Conservation (phyloP, 2,329 filamentous ascomycete genomes). For the Microdochium paspali region DNA sequence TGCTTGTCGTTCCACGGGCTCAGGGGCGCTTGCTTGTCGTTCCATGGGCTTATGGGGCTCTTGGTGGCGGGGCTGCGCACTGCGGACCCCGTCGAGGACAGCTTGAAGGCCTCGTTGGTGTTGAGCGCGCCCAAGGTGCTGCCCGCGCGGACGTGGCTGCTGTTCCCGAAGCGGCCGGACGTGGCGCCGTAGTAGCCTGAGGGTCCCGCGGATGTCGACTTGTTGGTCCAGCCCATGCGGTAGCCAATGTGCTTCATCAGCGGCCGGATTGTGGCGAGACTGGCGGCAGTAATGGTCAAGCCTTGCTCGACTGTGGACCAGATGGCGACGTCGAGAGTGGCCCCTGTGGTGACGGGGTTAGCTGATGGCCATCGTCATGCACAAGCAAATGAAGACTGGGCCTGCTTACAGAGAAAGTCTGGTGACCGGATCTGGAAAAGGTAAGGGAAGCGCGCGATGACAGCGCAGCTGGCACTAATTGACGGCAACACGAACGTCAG, state of each 20-base stretch:
- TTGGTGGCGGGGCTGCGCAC: background rate
- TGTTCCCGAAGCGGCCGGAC: background rate
- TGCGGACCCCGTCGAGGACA: background rate
- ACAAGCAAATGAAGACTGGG: background rate
- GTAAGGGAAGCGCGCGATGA: constrained; percentile 2
- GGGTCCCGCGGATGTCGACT: background rate
- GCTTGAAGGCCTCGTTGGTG: background rate
- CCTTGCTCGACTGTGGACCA: constrained; percentile 2
- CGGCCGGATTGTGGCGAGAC: constrained; percentile 1
- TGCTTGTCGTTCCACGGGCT: too few species aligned
- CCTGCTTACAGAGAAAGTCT: constrained; percentile 2
- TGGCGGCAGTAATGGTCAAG: constrained; percentile 1
- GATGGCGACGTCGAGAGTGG: constrained; percentile 1
- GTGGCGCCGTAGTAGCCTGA: background rate
- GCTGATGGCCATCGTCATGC: background rate
- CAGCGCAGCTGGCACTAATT: constrained; percentile 1
- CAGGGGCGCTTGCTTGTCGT: background rate
- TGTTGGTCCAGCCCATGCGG: background rate
- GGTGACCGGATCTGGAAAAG: background rate
- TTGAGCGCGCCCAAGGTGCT: background rate
- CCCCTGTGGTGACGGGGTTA: background rate
- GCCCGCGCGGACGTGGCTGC: background rate
- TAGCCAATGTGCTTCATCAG: background rate
- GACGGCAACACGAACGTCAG: background rate
- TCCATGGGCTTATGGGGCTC: background rate